Base-by-base conservation (phyloP, 352 stramenopile species). In the Phytophthora hybrid region DNA sequence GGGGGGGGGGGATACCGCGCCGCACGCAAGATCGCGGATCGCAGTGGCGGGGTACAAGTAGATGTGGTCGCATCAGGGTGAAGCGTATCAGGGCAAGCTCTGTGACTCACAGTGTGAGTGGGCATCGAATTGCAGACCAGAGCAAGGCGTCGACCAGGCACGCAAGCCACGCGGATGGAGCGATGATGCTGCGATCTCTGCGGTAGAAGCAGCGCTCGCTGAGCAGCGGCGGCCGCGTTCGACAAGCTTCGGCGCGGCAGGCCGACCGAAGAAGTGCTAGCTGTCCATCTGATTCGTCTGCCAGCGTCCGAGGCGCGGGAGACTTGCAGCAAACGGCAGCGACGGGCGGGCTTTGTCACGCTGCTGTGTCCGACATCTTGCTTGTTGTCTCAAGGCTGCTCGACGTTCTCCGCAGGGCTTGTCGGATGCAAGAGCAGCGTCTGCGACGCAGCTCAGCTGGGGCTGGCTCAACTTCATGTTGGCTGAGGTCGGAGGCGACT, bases 261-360 rank as follows among this genome's bases (percentile, higher is more conserved):
- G 51, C 47, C 16, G 21, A 46, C 32, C 32, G 39, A 14, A 59
- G 64, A 59, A 34, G 16, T 11, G 11, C n/a, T 26, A 65, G 65
- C 65, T 77, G 53, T 77, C 71, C 71, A 70, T 60, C 59, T 59
- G 64, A 73, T 65, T 14, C 71, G 65, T 77, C 71, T 77, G 58
- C 52, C 31, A 31, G 18, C 10, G 31, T 26, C 41, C 18, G 6
- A 54, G 47, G 47, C 18, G 47, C 9, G 41, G 41, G 41, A 19
- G 41, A 5, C 41, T 18, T 49, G 41, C 13, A 19, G 41, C 41
- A 49, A 19, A 49, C 4, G 41, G 41, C 47, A 54, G 13, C 47
- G 6, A 70, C 23, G 55, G 14, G 0, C 31, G 41, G 65, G 41
- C 32, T 73, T 46, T 53, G 68, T 61, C 63, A 41, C 66, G 59